These are phyloP conservation scores for Mucor racemosus DNA, from an alignment of 371 early-diverging fungal species.

Conservation along the genomic window DNA sequence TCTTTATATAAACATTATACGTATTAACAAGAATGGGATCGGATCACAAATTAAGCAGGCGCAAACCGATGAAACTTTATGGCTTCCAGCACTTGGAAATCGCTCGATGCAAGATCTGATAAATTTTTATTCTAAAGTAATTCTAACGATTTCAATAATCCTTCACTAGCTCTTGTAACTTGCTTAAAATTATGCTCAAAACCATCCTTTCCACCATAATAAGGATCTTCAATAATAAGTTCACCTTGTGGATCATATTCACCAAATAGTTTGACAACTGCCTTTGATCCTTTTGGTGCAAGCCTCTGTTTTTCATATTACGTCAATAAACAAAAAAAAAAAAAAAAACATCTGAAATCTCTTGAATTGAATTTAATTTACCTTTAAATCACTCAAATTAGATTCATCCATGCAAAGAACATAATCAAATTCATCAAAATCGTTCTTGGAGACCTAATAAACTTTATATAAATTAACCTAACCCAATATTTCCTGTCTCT, in stretches of 20 bases:
- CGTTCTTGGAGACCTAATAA: conserved; percentile 49
- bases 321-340: background rate
- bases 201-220: conserved; percentile 87
- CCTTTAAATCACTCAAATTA: conserved; percentile 76
- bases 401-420: conserved; percentile 88
- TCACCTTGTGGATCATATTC: conserved; percentile 81
- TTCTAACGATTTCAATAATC: conserved; percentile 39
- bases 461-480: no score
- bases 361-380: conserved; percentile 21
- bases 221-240: conserved; percentile 83
- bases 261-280: conserved; percentile 82
- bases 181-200: conserved; percentile 90
- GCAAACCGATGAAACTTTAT: conserved; percentile 10
- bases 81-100: background rate
- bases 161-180: conserved; percentile 67
- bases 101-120: background rate
- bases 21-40: background rate
- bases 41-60: conserved; percentile 10
- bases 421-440: conserved; percentile 81
- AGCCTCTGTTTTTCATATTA: conserved; percentile 28
- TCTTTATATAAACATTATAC: background rate
- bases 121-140: conserved; percentile 25
- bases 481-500: background rate
- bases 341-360: background rate
- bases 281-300: conserved; percentile 41